Base-by-base conservation (phyloP, 139 green algal genomes). In the Mesotaenium endlicherianum region DNA sequence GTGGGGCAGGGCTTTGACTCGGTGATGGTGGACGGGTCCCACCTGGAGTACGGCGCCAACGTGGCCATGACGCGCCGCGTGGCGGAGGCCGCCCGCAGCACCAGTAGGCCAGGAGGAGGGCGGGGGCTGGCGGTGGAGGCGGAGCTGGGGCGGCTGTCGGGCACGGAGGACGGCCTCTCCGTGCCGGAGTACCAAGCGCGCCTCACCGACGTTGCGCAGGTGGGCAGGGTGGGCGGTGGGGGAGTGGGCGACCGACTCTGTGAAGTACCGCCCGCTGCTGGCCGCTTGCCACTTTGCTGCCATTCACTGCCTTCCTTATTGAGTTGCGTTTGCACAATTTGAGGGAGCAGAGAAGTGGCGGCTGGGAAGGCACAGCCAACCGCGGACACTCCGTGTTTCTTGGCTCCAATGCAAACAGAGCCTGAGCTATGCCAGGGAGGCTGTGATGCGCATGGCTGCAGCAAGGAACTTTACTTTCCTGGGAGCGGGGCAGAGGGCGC, bases 81-180 rank as follows among this genome's bases (percentile, higher is more conserved):
- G 42, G 1, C 53, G 5, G 43, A 31, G 11, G 38, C 75, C 8
- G 83, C 83, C 3, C 0, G 34, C 38, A 40, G 31, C 1, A n/a
- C 14, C 38, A 68, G n/a, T 5, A 6, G 26, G 69, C 57, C 1
- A 30, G 17, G 57, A 39, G 38, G 39, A 6, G 53, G 41, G 36
- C 57, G 69, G 4, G 72, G 85, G 31, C 14, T 90, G 53, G 45
- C 26, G 49, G 85, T 90, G 11, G 86, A 90, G 64, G 86, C 74
- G 3, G 86, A 90, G 85, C 53, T 90, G 59, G 86, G 86, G 26
- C 71, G 85, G 6, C n/a, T 90, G 31, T 82, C 86, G 30, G 86
- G 86, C 38, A 87, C 59, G 59, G 86, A 90, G 76, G 86, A 90
- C 85, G 86, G 85, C 31, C 34, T 91, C 4, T 81, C 86, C 11